Base-by-base conservation (phyloP, 2,329 filamentous ascomycete species). In the Dothiorella sarmentorum region DNA sequence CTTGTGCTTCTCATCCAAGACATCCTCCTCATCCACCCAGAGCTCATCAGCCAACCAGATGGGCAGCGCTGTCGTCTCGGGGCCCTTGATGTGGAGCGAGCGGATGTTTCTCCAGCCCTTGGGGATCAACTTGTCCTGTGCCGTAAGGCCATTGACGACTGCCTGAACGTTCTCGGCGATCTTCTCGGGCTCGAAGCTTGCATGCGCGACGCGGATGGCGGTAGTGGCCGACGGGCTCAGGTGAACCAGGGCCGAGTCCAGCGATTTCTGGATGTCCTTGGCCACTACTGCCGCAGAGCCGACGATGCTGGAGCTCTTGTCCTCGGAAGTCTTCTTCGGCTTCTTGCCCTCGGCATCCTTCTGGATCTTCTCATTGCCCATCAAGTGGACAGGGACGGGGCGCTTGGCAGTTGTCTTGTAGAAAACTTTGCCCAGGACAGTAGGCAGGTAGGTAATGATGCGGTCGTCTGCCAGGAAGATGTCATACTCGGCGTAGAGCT, bases 11-110 rank as follows among this genome's bases (percentile, higher is more conserved):
- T 82, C 77, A 5, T 79, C 76, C 42, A 94, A 78, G 6, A 96
- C 85, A 68, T 90, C 86, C 61, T 85, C 82, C 61, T 87, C 84
- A 64, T 94, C 89, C 15, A 87, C 75, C 91, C 94, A 99, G 63
- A 99, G 80, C 80, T 97, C 91, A 65, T 91, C 88, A 4, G 93
- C 89, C 70, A 96, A 78, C 90, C 91, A 99, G 70, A 99, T 86
- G n/a, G 94, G 94, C 68, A 99, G 81, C 7, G 93, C 89, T 61
- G 87, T 88, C 4, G 93, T 96, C 69, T 90, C 86, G 26, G 90
- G 88, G 3, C 91, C 90, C 82, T 97, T 99, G 79, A 99, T 82
- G 74, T 96, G 91, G 62, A 99, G 78, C 63, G 85, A 84, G 73
- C 87, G 87, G 63, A 97, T 82, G 72, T 93, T 94, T 68, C 84